Evolutionary conservation across 192 early-diverging fungal species (phyloP).

Genomic region (Piromyces sp.): DNA sequence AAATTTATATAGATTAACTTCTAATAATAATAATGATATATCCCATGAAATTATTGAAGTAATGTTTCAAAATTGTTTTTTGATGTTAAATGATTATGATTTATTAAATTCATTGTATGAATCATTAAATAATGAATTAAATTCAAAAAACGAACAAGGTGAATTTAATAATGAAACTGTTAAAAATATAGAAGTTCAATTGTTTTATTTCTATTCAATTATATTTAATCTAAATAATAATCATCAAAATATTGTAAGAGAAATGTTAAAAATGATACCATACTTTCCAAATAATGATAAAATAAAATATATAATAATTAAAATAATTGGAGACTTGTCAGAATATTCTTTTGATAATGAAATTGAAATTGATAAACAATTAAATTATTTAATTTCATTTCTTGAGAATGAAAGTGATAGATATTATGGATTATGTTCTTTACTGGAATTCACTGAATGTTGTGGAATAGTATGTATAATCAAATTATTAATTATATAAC

Average conservation of each 20-base stretch:
- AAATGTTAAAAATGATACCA: not conserved
- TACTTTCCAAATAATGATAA: not conserved
- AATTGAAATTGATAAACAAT: not conserved
- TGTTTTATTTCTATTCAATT: not conserved
- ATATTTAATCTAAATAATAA: not conserved
- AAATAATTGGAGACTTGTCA: not conserved
- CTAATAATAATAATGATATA: not conserved
- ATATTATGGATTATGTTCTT: not conserved
- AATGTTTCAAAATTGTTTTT: not conserved
- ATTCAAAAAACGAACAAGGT: not conserved
- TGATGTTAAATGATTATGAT: not conserved
- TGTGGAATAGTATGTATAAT: not conserved
- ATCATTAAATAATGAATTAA: not conserved
- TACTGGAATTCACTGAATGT: not conserved
- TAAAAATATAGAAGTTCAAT: not conserved
- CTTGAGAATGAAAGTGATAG: not conserved
- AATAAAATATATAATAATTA: not conserved
- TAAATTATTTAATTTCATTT: not conserved
- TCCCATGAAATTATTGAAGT: not conserved
- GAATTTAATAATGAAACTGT: not conserved
- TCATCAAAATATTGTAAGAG: not conserved
- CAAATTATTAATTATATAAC: too few species aligned
- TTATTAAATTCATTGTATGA: not conserved
- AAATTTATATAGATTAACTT: not conserved
- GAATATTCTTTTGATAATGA: not conserved